Evolutionary conservation across 2,329 filamentous ascomycete genomes (phyloP).

Genomic region (Fusarium sp.): DNA sequence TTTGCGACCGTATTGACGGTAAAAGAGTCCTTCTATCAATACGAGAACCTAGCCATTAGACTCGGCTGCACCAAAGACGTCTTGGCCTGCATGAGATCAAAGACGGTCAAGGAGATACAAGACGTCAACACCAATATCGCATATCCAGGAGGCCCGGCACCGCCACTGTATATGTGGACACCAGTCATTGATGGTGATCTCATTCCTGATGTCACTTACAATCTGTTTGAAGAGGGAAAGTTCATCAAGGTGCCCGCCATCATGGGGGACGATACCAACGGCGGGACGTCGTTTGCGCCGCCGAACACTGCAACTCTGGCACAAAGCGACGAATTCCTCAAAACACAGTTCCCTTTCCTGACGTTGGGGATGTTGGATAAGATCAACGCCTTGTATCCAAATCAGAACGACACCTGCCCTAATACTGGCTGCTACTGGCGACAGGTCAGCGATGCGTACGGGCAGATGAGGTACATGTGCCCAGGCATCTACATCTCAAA

Average conservation of each 20-base stretch:
- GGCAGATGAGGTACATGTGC: slow-evolving; percentile 56
- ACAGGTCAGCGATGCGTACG: slow-evolving; percentile 55
- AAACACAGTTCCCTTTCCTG: slow-evolving; percentile 54
- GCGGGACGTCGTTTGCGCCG: slow-evolving; percentile 57
- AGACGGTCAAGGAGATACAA: slow-evolving; percentile 60
- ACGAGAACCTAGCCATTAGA: slow-evolving; percentile 62
- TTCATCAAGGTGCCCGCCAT: slow-evolving; percentile 70
- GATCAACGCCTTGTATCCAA: slow-evolving; percentile 56
- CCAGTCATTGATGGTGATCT: slow-evolving; percentile 70
- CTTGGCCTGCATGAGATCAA: slow-evolving; percentile 63
- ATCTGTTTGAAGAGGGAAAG: slow-evolving; percentile 62
- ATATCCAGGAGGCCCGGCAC: slow-evolving; percentile 43
- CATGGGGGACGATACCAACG: slow-evolving; percentile 58
- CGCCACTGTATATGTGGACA: slow-evolving; percentile 68
- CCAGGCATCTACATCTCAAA: slow-evolving; percentile 52
- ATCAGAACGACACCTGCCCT: slow-evolving; percentile 53
- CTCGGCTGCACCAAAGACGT: slow-evolving; percentile 59
- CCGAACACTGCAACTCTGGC: slow-evolving; percentile 51
- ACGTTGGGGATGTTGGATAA: slow-evolving; percentile 51
- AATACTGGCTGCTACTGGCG: slow-evolving; percentile 56
- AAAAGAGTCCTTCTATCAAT: slow-evolving; percentile 67
- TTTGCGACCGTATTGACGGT: slow-evolving; percentile 65
- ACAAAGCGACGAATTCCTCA: slow-evolving; percentile 53
- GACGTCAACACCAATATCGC: slow-evolving; percentile 59
- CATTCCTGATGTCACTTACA: slow-evolving; percentile 66